A percentile compares a stretch with the other conserved stretches of the same genome.
These are phyloP conservation scores for Zoysia matrella DNA, from an alignment of 202 grass and related monocot species.

Conservation along the genomic window DNA sequence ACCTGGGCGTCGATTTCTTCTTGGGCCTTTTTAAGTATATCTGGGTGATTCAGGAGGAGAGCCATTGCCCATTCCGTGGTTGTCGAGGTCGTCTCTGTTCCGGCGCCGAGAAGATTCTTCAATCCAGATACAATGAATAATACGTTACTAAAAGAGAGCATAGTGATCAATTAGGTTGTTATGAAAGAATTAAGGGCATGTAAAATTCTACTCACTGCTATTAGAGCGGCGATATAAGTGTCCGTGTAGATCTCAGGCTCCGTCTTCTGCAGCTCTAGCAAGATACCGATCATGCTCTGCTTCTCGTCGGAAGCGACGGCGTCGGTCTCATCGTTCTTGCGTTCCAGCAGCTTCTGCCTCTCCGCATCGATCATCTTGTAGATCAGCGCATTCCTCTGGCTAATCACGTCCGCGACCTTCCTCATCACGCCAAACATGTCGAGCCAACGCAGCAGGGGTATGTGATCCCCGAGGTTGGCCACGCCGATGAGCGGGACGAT, in stretches of 20 bases:
- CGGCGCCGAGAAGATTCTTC: too few relatives aligned
- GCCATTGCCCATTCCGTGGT: too few relatives aligned
- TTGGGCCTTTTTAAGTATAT: too few relatives aligned
- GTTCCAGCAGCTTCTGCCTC: too few relatives aligned
- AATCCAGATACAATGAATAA: too few relatives aligned
- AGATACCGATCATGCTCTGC: too few relatives aligned
- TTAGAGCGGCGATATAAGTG: conserved; percentile 8
- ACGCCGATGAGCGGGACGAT: conserved; percentile 31
- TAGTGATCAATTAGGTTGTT: background rate
- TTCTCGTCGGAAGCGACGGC: too few relatives aligned
- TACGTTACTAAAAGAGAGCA: too few relatives aligned
- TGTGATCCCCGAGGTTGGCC: conserved; percentile 45
- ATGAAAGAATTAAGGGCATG: background rate
- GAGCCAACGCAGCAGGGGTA: conserved; percentile 46
- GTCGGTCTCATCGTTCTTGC: too few relatives aligned
- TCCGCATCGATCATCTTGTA: background rate
- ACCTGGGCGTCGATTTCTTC: conserved; percentile 23
- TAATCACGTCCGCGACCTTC: background rate
- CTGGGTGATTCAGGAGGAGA: too few relatives aligned
- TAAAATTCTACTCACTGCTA: background rate
- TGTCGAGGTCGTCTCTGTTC: too few relatives aligned
- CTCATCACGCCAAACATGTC: conserved; percentile 34
- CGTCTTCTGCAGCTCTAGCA: background rate
- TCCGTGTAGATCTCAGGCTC: conserved; percentile 30
- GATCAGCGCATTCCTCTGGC: conserved; percentile 36